Conservation (phyloP, 2,329 filamentous ascomycete species). For the Trichoderma endophyticum region DNA sequence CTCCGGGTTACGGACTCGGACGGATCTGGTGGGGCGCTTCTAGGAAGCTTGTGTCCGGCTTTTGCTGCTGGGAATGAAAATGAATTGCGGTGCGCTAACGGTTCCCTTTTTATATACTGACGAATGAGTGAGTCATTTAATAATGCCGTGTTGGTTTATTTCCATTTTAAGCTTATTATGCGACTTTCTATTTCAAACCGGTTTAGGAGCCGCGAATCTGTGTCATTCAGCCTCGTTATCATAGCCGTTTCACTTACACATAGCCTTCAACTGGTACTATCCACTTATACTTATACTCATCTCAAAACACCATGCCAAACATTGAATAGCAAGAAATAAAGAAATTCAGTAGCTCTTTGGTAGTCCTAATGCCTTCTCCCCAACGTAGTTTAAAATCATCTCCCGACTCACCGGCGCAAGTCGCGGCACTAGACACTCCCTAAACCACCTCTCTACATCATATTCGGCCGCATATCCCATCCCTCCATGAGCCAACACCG, state of each 20-base stretch:
- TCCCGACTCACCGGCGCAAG: conserved; percentile 65
- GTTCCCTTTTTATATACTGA: neutral
- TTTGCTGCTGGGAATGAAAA: neutral
- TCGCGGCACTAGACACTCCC: conserved; percentile 62
- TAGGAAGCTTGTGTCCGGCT: neutral
- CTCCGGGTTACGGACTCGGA: neutral
- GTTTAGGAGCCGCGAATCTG: neutral
- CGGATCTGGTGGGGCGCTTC: neutral
- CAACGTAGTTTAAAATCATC: conserved; percentile 74
- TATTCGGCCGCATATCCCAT: conserved; percentile 66
- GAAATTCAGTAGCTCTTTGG: conserved; percentile 60
- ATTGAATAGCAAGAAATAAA: neutral
- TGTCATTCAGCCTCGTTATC: neutral
- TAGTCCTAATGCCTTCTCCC: conserved; percentile 63
- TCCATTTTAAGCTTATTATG: neutral
- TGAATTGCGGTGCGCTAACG: neutral
- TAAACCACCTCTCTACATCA: conserved; percentile 62
- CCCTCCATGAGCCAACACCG: conserved; percentile 57
- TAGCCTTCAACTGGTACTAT: neutral
- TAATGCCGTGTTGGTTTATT: neutral
- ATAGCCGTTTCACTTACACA: neutral
- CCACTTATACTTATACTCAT: neutral
- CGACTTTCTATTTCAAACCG: neutral
- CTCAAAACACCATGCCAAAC: no score
- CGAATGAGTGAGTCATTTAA: neutral